Evolutionary conservation across 371 early-diverging fungal species (phyloP), one percentile per base, ranked within the genome.

Genomic region (Fennellomyces sp.): DNA sequence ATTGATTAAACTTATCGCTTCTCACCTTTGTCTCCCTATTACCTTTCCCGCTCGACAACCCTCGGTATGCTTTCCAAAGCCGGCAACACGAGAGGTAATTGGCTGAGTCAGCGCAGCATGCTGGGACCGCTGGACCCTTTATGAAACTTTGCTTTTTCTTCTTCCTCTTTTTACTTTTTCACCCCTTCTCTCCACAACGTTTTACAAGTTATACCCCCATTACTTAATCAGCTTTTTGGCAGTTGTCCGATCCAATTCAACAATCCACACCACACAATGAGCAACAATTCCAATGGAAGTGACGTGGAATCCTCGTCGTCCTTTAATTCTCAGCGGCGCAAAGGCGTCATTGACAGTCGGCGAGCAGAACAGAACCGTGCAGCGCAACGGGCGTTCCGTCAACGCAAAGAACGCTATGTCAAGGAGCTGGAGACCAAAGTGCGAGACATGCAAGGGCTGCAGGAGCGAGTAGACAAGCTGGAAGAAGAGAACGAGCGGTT

Each of bases 331-430:
- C 52, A 52, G 30, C 60, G 61, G n/a, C 52, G 61, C 21, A 61
- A 54, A 54, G 45, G 45, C n/a, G 61, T 61, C 25, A 53, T 61
- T 47, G 61, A 61, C 50, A 61, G 54, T 15, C 61, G 61, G 2
- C 52, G 61, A 35, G 61, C 61, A 12, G 61, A 61, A 28, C 89
- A 89, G 58, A 89, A 89, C 57, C 72, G 89, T 13, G 88, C 87
- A 13, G 89, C 89, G 2, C 89, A 89, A 63, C 78, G 89, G 6
- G 88, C 88, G 2, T 89, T 89, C 72, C 81, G 89, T 35, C 84
- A 89, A 57, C 80, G 89, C 35, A 87, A 86, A 65, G 85, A 88
- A 48, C 77, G 78, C 50, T 84, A 88, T 61, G 81, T 88, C 21
- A 73, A 79, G 65, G 73, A 79, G 25, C 72, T 89, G n/a, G 65